Evolutionary conservation across 345 rosid species (phyloP).

Genomic region (Chamaenerion angustifolium): DNA sequence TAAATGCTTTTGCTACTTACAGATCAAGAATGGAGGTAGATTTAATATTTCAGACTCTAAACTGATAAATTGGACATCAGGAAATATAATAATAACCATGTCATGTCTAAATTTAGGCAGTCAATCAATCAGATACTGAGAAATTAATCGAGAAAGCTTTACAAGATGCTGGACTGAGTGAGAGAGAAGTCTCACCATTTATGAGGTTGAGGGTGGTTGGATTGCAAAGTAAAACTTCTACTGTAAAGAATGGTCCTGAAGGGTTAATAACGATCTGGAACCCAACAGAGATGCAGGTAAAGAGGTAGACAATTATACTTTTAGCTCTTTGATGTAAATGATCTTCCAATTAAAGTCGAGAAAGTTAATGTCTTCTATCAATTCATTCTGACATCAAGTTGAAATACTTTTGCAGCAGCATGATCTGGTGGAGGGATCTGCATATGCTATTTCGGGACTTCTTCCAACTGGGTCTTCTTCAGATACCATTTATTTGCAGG

Average conservation of each 20-base stretch:
- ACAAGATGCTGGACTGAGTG: slow-evolving; percentile 50
- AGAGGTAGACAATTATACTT: slow-evolving; percentile 3
- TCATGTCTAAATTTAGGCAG: slow-evolving; percentile 32
- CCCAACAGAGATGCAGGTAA: slow-evolving; percentile 83
- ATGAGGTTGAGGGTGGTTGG: slow-evolving; percentile 85
- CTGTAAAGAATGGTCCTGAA: slow-evolving; percentile 24
- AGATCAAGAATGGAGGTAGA: slow-evolving; percentile 66
- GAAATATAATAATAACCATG: slow-evolving; percentile 11
- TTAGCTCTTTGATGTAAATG: not conserved
- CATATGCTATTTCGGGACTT: slow-evolving; percentile 53
- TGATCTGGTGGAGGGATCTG: slow-evolving; percentile 77
- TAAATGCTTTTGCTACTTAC: slow-evolving; percentile 51
- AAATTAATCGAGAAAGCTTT: slow-evolving; percentile 58
- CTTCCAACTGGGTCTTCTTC: slow-evolving; percentile 46
- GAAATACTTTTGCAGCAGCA: slow-evolving; percentile 29
- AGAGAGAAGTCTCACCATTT: slow-evolving; percentile 76
- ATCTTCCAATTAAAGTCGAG: too few relatives aligned
- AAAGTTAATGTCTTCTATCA: not conserved
- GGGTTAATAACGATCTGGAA: slow-evolving; percentile 88
- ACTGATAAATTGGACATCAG: slow-evolving; percentile 3
- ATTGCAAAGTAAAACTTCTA: slow-evolving; percentile 24
- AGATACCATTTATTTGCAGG: slow-evolving; percentile 66
- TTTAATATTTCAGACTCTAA: slow-evolving; percentile 13
- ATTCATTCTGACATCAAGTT: not conserved
- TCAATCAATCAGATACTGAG: slow-evolving; percentile 47